Base-by-base conservation (phyloP, 495 filamentous ascomycete species). In the Thermothielavioides terrestris region DNA sequence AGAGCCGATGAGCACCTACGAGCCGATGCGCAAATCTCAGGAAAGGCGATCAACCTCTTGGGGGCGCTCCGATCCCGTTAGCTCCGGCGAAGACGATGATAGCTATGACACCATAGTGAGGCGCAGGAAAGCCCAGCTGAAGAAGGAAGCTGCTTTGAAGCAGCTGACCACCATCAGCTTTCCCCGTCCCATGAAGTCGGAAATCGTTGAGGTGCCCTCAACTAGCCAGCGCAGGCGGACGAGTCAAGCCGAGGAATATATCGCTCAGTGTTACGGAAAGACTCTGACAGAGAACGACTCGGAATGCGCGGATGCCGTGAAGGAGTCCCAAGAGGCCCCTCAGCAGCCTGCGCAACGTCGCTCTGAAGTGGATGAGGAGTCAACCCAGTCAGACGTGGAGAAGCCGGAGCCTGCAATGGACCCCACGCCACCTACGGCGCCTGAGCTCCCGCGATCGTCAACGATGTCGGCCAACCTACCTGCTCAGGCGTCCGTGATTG, bases 191-290 rank as follows among this genome's bases (percentile, higher is more conserved):
- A 17, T 34, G 8, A 56, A 58, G 21, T 50, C 58, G 23, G 56
- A 60, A 6, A 57, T 60, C 30, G 55, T 69, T 14, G 70, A 70
- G 38, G 65, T 73, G 0, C 69, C 71, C 18, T 65, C 68, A 4
- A 69, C 67, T 4, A 70, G 53, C 18, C 57, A 58, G 36, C 60
- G 55, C 5, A 62, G 44, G 20, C 42, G 28, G 17, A 45, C 10
- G 31, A 56, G 35, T 4, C n/a, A 48, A 20, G 53, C 62, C 20
- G 55, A 65, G 12, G 45, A 50, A 10, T 54, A 61, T 42, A 8
- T 55, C 4, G 46, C 50, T 11, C 61, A 62, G 36, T 49, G 47
- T 17, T 44, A 62, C 26, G 52, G 48, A 25, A 32, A 30, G 12
- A 25, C 30, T 9, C 28, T 35, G 28, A 23, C 7, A 23, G 49